Percentiles rank a stretch among this genome's conserved stretches.
Evolutionary conservation across 306 rosid genomes (phyloP).

Genomic region (Sophora flavescens): DNA sequence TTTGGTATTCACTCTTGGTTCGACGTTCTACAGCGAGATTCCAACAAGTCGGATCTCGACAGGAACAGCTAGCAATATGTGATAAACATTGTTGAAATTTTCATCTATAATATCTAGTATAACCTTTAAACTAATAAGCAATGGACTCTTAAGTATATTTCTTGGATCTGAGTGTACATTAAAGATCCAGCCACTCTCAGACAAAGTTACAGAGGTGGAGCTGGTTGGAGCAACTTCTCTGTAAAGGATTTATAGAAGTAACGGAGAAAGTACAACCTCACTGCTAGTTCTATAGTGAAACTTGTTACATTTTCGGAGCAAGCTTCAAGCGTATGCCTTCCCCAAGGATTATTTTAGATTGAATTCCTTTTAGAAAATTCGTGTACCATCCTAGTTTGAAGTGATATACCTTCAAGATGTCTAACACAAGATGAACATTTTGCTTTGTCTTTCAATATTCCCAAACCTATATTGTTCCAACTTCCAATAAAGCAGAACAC

Average conservation of each 20-base stretch:
- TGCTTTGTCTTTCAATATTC: background rate
- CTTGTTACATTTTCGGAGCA: constrained; percentile 64
- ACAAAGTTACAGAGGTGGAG: constrained; percentile 61
- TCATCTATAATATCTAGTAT: no score
- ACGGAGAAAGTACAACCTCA: constrained; percentile 56
- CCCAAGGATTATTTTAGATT: no score
- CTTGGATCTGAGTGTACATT: no score
- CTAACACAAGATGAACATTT: background rate
- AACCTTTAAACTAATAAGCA: no score
- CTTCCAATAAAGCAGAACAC: background rate
- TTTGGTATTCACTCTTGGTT: no score
- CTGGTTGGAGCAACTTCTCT: constrained; percentile 82
- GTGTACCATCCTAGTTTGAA: background rate
- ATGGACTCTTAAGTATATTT: no score
- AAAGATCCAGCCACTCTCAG: no score
- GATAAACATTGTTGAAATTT: no score
- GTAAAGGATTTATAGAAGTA: constrained; percentile 65
- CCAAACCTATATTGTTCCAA: background rate
- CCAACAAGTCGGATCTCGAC: no score
- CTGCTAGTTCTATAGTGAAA: constrained; percentile 59
- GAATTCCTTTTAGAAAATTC: background rate
- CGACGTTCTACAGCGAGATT: no score
- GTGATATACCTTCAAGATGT: background rate
- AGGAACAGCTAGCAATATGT: no score
- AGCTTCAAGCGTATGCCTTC: constrained; percentile 48